Base-by-base conservation (phyloP, 2,329 filamentous ascomycete species). In the Nemania serpens region DNA sequence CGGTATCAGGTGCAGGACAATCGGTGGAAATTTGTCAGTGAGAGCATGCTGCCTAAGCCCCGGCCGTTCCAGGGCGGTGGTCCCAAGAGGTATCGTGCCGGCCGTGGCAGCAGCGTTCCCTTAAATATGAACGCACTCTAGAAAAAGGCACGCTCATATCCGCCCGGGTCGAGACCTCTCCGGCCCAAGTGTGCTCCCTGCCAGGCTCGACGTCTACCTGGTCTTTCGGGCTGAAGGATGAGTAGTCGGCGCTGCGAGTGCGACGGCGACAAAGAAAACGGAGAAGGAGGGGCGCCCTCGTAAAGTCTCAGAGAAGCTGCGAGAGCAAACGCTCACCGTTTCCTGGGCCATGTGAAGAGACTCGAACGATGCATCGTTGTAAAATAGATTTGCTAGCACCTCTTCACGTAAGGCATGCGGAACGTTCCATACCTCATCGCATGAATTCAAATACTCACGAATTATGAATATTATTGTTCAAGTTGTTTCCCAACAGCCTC, bases 31-130 rank as follows among this genome's bases (percentile, higher is more conserved):
- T 99, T 97, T 73, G 90, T 94, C 69, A 85, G 89, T 48, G 94
- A 97, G 69, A 84, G 82, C 37, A 82, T 91, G 68, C 82, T 98
- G 48, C 94, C 95, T 0, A 94, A 93, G 69, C 94, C 94, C 20
- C 84, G 94, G 70, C 87, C 90, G 1, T 97, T 96, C 72, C 77
- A 82, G 1, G 90, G 89, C n/a, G 46, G 58, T 25, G 87, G 85
- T 3, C 78, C 83, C 18, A 93, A 90, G 74, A 87, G 86, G 73
- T 99, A 98, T 76, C 84, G 94, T 64, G 95, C 95, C 37, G 95
- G 95, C 9, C 85, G 94, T 73, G 94, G 93, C 34, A 97, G 93
- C 78, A 97, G 91, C 79, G 93, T 98, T 68, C 95, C 95, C 33
- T 79, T 98, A 69, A 91, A 98, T 79, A 76, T 99, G 72, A 86